Conservation (phyloP, 2,329 filamentous ascomycete genomes). For the Colletotrichum cordylinicola region DNA sequence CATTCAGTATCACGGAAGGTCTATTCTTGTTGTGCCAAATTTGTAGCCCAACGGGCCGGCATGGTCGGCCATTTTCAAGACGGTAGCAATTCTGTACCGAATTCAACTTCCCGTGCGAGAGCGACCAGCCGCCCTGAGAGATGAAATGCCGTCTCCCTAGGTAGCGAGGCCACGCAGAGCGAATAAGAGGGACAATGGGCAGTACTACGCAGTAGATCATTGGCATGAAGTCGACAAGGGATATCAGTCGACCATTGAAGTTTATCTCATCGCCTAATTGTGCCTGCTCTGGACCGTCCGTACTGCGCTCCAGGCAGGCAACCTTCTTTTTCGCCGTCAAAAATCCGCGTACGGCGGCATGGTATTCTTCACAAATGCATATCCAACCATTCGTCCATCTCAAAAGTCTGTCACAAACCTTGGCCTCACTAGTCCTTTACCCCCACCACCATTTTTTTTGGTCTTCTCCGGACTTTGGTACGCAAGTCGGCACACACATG, state of each 20-base stretch:
- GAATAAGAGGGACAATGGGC: neutral
- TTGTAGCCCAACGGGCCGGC: neutral
- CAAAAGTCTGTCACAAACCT: neutral
- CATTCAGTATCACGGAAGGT: neutral
- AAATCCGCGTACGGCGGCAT: neutral
- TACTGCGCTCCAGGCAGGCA: neutral
- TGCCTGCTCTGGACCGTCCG: neutral
- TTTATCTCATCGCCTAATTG: neutral
- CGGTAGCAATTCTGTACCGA: neutral
- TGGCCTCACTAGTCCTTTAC: neutral
- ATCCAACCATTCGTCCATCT: slow-evolving; percentile 1
- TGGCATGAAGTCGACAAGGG: neutral
- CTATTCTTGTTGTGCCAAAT: neutral
- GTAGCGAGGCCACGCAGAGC: neutral
- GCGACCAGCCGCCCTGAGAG: neutral
- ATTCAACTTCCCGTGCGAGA: neutral
- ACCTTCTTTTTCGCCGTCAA: neutral
- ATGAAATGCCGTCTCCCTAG: neutral
- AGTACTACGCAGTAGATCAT: neutral
- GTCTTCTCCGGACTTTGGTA: neutral
- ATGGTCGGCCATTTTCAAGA: neutral
- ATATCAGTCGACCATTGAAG: neutral
- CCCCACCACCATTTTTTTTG: neutral
- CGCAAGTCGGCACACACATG: neutral
- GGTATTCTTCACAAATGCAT: slow-evolving; percentile 20